Percentiles rank a stretch among this genome's conserved stretches.
Evolutionary conservation across 116 monocot genomes (phyloP).

Genomic region (Zostera marina): DNA sequence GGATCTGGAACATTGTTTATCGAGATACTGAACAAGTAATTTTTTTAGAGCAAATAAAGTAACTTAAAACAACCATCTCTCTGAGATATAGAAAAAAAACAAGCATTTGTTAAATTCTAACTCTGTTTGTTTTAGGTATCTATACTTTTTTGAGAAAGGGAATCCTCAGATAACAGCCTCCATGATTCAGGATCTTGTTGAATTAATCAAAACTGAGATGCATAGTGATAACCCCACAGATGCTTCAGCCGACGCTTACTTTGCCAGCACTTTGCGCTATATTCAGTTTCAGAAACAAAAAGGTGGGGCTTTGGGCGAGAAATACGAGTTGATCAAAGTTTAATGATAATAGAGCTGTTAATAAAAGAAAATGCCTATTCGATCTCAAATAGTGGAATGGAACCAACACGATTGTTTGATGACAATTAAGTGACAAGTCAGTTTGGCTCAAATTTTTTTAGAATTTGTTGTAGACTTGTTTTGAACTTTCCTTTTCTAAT

Average conservation of each 20-base stretch:
- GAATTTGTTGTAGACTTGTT: too few species aligned
- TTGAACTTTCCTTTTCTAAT: too few species aligned
- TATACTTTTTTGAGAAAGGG: constrained; percentile 96
- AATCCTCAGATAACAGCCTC: constrained; percentile 75
- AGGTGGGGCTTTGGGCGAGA: constrained; percentile 76
- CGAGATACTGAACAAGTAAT: constrained; percentile 99
- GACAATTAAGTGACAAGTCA: too few species aligned
- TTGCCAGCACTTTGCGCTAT: constrained; percentile 72
- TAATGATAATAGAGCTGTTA: constrained; percentile 3
- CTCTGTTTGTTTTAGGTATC: constrained; percentile 34
- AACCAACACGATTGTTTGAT: too few species aligned
- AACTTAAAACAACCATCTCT: too few species aligned
- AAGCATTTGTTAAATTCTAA: background rate
- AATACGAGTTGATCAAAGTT: constrained; percentile 60
- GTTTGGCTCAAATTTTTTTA: too few species aligned
- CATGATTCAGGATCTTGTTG: constrained; percentile 62
- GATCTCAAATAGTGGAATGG: too few species aligned
- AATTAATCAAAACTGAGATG: constrained; percentile 71
- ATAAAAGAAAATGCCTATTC: background rate
- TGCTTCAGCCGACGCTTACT: constrained; percentile 58
- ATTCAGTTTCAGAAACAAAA: constrained; percentile 97
- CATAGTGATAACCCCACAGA: constrained; percentile 51
- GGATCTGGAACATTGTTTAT: constrained; percentile 66
- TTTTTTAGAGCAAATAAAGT: too few species aligned
- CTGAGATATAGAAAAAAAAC: background rate